Evolutionary conservation across 108 stramenopile genomes (phyloP).

Genomic region (Licmophora abbreviata): DNA sequence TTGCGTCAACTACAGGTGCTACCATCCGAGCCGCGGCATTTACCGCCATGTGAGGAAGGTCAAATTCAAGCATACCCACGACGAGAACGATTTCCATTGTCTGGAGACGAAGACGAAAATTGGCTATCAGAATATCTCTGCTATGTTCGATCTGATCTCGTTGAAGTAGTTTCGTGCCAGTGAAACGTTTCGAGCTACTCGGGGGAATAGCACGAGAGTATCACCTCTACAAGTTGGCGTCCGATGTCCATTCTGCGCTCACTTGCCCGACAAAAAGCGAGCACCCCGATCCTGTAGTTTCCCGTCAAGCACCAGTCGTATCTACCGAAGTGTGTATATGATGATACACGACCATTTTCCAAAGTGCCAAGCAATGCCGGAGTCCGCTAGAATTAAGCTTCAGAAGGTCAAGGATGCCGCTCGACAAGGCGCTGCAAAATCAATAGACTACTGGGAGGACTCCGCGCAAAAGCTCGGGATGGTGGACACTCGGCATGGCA

Average conservation of each 20-base stretch:
- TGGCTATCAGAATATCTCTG: conserved; percentile 43
- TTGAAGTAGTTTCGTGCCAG: conserved; percentile 37
- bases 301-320: conserved; percentile 28
- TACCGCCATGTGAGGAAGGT: conserved; percentile 7
- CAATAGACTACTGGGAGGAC: conserved; percentile 31
- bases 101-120: conserved; percentile 37
- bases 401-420: conserved; percentile 18
- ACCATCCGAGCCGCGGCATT: too few relatives aligned
- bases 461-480: conserved; percentile 29
- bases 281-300: conserved; percentile 30
- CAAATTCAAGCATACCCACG: conserved; percentile 1
- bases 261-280: conserved; percentile 11
- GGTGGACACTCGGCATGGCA: conserved; percentile 27
- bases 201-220: conserved; percentile 26
- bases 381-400: conserved; percentile 7
- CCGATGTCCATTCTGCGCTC: conserved; percentile 39
- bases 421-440: conserved; percentile 32
- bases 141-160: conserved; percentile 31
- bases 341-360: conserved; percentile 42
- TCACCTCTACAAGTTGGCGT: conserved; percentile 34
- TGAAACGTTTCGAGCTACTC: conserved; percentile 19
- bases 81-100: conserved; percentile 11
- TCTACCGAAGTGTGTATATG: conserved; percentile 43
- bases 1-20: too few relatives aligned
- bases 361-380: conserved; percentile 19